A percentile compares a stretch with the other conserved stretches of the same genome.
Evolutionary conservation across 345 rosid species (phyloP).

Genomic region (Erodium maritimum): DNA sequence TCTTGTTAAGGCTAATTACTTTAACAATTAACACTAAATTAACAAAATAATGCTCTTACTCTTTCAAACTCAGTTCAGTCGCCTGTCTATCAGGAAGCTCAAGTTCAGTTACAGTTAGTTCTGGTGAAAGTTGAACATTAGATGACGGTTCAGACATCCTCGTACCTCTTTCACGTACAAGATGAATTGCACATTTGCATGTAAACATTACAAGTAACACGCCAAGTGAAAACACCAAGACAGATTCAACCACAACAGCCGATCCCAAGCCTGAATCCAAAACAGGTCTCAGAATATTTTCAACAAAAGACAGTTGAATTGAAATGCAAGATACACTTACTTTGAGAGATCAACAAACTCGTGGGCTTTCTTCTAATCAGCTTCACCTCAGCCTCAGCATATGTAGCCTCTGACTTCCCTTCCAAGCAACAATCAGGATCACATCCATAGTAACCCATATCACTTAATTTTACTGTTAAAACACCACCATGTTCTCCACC

Average conservation of each 20-base stretch:
- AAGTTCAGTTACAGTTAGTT: too few species aligned
- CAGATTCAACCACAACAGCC: conserved; percentile 40
- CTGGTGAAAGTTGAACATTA: too few species aligned
- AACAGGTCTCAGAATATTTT: not conserved
- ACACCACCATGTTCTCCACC: conserved; percentile 41
- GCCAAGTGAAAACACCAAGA: conserved; percentile 38
- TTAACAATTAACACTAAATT: too few species aligned
- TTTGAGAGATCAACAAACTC: conserved; percentile 38
- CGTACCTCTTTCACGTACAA: conserved; percentile 40
- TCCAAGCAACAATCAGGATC: conserved; percentile 42
- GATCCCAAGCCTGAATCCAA: conserved; percentile 44
- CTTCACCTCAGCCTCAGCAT: conserved; percentile 41
- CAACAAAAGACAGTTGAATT: not conserved
- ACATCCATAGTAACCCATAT: conserved; percentile 75
- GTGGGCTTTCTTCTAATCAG: conserved; percentile 49
- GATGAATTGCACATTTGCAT: conserved; percentile 63
- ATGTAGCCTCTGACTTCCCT: conserved; percentile 44
- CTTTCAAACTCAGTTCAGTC: too few species aligned
- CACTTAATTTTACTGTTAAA: conserved; percentile 54
- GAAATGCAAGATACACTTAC: conserved; percentile 27
- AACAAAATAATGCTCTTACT: too few species aligned
- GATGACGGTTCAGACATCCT: too few species aligned
- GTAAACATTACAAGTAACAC: conserved; percentile 49
- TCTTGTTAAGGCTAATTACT: too few species aligned
- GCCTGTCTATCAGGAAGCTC: too few species aligned